phyloP scores from a whole-genome alignment of 495 filamentous ascomycete species.

The Immersiella caudata region DNA sequence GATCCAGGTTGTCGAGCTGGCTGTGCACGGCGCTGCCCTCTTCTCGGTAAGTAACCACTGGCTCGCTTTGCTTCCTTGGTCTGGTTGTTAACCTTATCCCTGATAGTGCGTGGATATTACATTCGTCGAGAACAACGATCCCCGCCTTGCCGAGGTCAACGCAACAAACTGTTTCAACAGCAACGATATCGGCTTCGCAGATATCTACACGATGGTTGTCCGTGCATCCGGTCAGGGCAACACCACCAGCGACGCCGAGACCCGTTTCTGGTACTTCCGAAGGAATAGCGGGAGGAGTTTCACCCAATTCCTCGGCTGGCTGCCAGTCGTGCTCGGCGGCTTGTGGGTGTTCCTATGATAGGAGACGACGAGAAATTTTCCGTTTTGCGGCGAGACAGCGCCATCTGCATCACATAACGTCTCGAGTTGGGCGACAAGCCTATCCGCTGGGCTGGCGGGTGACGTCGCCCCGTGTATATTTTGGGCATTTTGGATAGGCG shows the following conservation, averaged over 20 bases:
- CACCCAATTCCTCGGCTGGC: constrained; percentile 39
- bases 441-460: neutral
- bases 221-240: constrained; percentile 38
- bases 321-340: constrained; percentile 40
- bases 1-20: constrained; percentile 88
- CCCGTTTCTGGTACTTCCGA: constrained; percentile 27
- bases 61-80: neutral
- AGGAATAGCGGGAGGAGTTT: constrained; percentile 18
- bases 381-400: neutral
- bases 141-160: constrained; percentile 67
- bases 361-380: neutral
- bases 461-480: constrained; percentile 21
- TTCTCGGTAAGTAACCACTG: constrained; percentile 73
- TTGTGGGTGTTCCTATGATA: constrained; percentile 40
- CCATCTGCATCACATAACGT: neutral
- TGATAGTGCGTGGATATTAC: constrained; percentile 82
- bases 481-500: constrained; percentile 25
- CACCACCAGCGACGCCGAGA: constrained; percentile 32
- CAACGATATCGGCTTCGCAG: constrained; percentile 70
- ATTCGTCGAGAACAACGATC: constrained; percentile 74
- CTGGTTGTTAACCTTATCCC: neutral
- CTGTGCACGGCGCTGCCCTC: constrained; percentile 84
- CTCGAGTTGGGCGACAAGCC: neutral
- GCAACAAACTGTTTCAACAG: constrained; percentile 83
- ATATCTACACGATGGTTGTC: constrained; percentile 66